phyloP scores from a whole-genome alignment of 139 green algal species.

The Edaphochlamys debaryana region DNA sequence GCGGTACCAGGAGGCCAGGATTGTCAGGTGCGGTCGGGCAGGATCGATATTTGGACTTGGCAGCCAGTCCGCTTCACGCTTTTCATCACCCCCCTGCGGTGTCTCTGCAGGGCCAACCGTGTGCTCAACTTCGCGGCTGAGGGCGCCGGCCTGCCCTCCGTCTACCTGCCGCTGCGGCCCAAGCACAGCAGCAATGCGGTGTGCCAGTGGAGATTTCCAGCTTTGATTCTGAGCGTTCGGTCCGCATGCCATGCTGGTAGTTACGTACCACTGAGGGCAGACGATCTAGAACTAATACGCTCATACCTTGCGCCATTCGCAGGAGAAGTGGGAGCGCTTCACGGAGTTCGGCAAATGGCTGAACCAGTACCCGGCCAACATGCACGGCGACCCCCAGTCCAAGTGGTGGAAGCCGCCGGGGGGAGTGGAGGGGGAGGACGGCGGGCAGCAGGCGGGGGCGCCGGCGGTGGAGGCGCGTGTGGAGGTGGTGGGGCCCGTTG shows the following conservation, averaged over 20 bases:
- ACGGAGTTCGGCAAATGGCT: constrained; percentile 2
- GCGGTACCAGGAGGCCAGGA: constrained; percentile 29
- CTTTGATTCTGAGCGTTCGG: no score
- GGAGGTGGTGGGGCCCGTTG: no score
- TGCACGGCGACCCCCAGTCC: neutral
- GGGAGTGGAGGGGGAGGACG: no score
- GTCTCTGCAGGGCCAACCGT: neutral
- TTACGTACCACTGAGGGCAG: no score
- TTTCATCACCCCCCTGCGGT: neutral
- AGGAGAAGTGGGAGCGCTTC: neutral
- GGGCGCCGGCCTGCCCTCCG: neutral
- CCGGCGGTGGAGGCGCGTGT: no score
- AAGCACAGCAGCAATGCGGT: no score
- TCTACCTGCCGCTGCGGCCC: neutral
- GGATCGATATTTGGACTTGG: no score
- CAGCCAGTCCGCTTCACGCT: neutral
- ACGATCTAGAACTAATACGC: no score
- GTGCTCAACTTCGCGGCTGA: neutral
- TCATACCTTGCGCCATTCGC: no score
- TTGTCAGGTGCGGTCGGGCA: neutral
- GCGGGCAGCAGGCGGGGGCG: no score
- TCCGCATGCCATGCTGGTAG: no score
- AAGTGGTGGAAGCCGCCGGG: constrained; percentile 19
- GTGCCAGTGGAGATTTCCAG: no score
- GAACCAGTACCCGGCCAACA: constrained; percentile 28